Base-by-base conservation (phyloP, 1,284 basidiomycete species). In the Leccinum angustisporum region DNA sequence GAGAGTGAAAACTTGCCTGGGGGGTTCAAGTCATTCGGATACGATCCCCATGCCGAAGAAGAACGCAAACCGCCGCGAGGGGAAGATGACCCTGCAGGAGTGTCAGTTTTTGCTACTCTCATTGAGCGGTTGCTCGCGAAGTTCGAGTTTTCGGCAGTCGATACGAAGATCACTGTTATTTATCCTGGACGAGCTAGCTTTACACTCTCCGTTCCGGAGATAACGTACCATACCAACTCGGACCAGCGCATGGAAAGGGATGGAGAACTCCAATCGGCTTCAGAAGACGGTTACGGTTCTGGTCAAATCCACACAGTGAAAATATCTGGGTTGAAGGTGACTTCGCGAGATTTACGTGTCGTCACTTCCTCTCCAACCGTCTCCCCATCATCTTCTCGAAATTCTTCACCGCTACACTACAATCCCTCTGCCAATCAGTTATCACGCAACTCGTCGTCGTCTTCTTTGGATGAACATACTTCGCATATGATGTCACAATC, bases 121-220 rank as follows among this genome's bases (percentile, higher is more conserved):
- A 87, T 96, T 54, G 94, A 97, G 73, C 83, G 88, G 13, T 79
- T 97, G 4, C 82, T 97, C 13, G 85, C 92, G 9, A 83, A 91
- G 62, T 90, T 98, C 67, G 85, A 92, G 65, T 90, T 94, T 69
- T 86, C 87, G 66, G 90, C 91, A 30, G 73, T 78, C 27, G 86
- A 92, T 67, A 83, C 89, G 38, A 83, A 78, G 63, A 78, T 96
- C 46, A 88, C 87, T 0, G 64, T 92, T 43, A 76, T 91, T 27
- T 81, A 88, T 70, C 84, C 86, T 5, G 80, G 78, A 38, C 81
- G 82, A 55, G 80, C 86, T n/a, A 83, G 83, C 66, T 76, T 92
- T 66, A 86, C 84, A 3, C 66, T 90, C 57, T 80, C 77, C 18
- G 70, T 93, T 34, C 76, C 83, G 10, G 81, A 87, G 51, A 77